These are phyloP conservation scores for Fusarium solani-melongenae DNA, from an alignment of 2,329 filamentous ascomycete genomes.

Conservation along the genomic window DNA sequence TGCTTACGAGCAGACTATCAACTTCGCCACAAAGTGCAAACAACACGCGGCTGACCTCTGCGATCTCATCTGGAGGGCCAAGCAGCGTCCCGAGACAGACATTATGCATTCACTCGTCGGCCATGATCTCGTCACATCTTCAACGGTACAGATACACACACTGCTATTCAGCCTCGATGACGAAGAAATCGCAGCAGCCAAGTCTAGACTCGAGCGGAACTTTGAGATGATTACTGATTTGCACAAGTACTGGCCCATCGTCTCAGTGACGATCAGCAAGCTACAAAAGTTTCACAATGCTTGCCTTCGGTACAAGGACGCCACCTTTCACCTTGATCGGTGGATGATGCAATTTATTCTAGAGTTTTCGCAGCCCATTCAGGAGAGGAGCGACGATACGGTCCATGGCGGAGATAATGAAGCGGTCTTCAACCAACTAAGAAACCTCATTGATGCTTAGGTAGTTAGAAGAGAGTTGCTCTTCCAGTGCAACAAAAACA, in stretches of 20 bases:
- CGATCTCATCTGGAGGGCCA: neutral
- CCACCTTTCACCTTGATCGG: constrained; percentile 9
- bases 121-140: neutral
- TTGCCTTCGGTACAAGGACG: constrained; percentile 10
- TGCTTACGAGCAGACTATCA: neutral
- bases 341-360: constrained; percentile 22
- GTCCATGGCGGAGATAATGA: neutral
- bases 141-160: neutral
- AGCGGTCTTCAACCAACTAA: neutral
- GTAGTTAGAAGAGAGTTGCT: neutral
- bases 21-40: neutral
- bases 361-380: neutral
- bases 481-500: neutral
- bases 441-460: neutral
- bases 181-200: constrained; percentile 46
- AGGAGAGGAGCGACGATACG: neutral
- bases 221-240: constrained; percentile 57
- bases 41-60: neutral
- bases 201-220: constrained; percentile 54
- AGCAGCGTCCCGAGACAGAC: neutral
- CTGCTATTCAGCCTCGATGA: neutral
- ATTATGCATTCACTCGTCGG: neutral
- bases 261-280: constrained; percentile 5
- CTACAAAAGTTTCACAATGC: constrained; percentile 21
- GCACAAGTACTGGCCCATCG: constrained; percentile 52